Evolutionary conservation across 2,329 filamentous ascomycete genomes (phyloP), one percentile per base, ranked within the genome.

Genomic region (Neonectria neomacrospora): DNA sequence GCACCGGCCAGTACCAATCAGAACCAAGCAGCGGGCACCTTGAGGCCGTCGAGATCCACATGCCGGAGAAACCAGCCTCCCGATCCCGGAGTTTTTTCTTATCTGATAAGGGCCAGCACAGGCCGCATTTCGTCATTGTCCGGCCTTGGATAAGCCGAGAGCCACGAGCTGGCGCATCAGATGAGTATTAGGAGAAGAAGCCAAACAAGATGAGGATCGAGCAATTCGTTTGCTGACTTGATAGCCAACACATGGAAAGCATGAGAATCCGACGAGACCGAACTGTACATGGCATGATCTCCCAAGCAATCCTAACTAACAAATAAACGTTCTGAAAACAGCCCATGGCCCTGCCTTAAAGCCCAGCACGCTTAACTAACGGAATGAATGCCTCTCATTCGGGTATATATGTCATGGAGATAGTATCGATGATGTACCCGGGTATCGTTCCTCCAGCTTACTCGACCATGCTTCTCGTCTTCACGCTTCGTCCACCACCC

Each of bases 401-500:
- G 61, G 51, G 30, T 42, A 52, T 47, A 53, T 56, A 37, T 47
- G n/a, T 54, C 28, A 50, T 50, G 48, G 48, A 28, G 26, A 54
- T 34, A 10, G 48, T 39, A 18, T 61, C 23, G 12, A 55, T 67
- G 58, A 63, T 53, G 39, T 47, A 58, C 63, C 54, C 50, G 54
- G 67, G 68, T 70, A 73, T 73, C 70, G 58, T 63, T 64, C 30
- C 51, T 63, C 50, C 37, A 67, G 52, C 44, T 54, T 59, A 64
- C 45, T 64, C 60, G 6, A 52, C 51, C 54, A 68, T 67, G 42
- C 65, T 58, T 67, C 70, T 72, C 51, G 65, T 65, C 54, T 74
- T 77, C 58, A 63, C 67, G 54, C 54, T 65, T 50, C 69, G 64
- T 54, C 67, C 63, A 69, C 77, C 80, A 44, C 73, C 70, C 11